Evolutionary conservation across 345 rosid genomes (phyloP), one percentile per base, ranked within the genome.

Genomic region (Excoecaria cochinchinensis): DNA sequence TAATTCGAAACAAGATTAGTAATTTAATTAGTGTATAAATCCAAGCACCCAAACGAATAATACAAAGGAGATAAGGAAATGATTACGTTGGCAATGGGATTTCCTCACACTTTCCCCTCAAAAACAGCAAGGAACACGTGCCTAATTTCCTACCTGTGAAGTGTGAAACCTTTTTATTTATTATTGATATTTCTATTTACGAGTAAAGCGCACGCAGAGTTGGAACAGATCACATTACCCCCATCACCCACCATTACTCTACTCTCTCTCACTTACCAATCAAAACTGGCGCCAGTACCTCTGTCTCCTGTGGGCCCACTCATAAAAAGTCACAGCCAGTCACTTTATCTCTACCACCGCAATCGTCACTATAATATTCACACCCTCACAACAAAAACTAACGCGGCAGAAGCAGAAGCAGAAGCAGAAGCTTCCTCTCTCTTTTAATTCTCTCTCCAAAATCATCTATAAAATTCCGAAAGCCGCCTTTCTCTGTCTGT

Each of bases 351-450:
- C 36, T 11, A 25, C 39, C 22, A 16, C 57, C 31, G 1, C 31
- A 11, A 74, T 42, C 67, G 1, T 13, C 40, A 5, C 46, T 53
- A 40, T 50, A 65, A 21, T 38, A 38, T 12, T 40, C 19, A 17
- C 5, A 31, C 15, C 40, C 73, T 22, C n/a, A 64, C 7, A 8
- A 14, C 39, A n/a, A 46, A 62, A 61, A 62, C 59, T n/a, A 46
- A 71, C 39, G 77, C 55, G 14, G 75, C 80, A 68, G 47, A 76
- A 78, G 76, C 75, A 64, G 38, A 77, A 78, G 72, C 77, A 58
- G 81, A 84, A 84, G 79, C 84, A n/a, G n/a, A n/a, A n/a, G n/a
- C 51, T 74, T 76, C 70, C 48, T 76, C 36, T 47, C 71, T 31
- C 56, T 67, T 51, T 51, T 77, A 63, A 48, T 0, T 67, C 73